Evolutionary conservation across 371 early-diverging fungal species (phyloP), one percentile per base, ranked within the genome.

Genomic region (Gilbertella persicaria): DNA sequence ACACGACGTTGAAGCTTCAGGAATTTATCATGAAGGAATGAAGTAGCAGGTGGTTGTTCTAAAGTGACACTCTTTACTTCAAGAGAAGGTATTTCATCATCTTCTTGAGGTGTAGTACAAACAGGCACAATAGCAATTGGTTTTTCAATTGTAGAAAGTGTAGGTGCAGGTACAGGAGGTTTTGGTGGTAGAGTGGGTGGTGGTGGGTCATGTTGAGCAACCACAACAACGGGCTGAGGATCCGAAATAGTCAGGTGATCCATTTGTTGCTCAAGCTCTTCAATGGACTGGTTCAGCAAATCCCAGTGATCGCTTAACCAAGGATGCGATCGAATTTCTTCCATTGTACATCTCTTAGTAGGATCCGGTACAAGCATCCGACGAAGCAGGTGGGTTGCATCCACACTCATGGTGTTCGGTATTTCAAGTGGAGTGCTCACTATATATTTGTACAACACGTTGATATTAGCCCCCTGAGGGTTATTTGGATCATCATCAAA

Each of bases 401-500:
- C 73, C 12, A 37, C 45, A 23, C 71, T 56, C 26, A 84, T 69
- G 45, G 79, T 62, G 5, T 74, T 71, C 2, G 86, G 86, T 49
- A 77, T 78, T 10, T 76, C 77, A 19, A 83, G 69, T 50, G 79
- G 67, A 17, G 86, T 84, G 44, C 74, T 82, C 38, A 84, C 41
- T 37, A 85, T 85, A 67, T 85, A 85, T 53, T 77, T 78, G 70
- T 85, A 85, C 40, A 85, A 70, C 50, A 73, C 61, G 47, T 81
- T 81, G 54, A 85, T 77, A 60, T 84, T 82, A 38, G 83, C 82
- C 7, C 83, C 79, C 45, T 82, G 82, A 28, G 85, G 86, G 55
- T 86, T 86, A 8, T 60, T 69, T 14, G 84, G 84, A 56, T 89
- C 89, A 62, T 91, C 92, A 56, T 92, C 90, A 73, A 79, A 92